Conservation (phyloP, 1,284 basidiomycete genomes). For the Sporisorium sorghi region DNA sequence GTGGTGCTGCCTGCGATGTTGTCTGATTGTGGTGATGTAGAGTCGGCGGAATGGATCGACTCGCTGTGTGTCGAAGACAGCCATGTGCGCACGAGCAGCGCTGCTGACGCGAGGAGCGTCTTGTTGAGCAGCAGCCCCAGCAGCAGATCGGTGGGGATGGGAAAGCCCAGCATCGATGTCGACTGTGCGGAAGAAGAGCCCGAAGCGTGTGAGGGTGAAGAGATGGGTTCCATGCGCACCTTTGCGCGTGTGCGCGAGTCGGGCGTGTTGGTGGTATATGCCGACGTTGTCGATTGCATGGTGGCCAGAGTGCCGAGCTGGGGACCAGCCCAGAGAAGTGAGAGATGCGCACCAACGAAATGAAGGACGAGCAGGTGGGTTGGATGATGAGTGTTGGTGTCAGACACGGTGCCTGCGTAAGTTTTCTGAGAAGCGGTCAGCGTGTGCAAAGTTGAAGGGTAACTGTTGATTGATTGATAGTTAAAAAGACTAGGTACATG, state of each 20-base stretch:
- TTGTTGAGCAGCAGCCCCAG: slow-evolving; percentile 66
- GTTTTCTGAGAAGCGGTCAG: no score
- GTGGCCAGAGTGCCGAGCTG: slow-evolving; percentile 5
- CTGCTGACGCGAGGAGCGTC: slow-evolving; percentile 64
- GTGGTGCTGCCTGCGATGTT: slow-evolving; percentile 21
- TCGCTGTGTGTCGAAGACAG: slow-evolving; percentile 58
- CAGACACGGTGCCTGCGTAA: no score
- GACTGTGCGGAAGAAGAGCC: not conserved
- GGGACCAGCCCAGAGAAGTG: slow-evolving; percentile 8
- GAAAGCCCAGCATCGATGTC: slow-evolving; percentile 37
- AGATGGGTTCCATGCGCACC: slow-evolving; percentile 35
- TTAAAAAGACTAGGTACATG: no score
- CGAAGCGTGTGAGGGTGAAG: slow-evolving; percentile 7
- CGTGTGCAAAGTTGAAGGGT: no score
- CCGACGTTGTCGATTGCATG: slow-evolving; percentile 23
- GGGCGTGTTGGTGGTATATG: slow-evolving; percentile 21
- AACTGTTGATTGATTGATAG: no score
- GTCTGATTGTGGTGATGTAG: not conserved
- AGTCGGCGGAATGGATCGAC: slow-evolving; percentile 25
- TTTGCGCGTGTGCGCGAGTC: slow-evolving; percentile 43
- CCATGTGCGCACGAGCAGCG: slow-evolving; percentile 65
- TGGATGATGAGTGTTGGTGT: slow-evolving; percentile 1
- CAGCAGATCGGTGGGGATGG: slow-evolving; percentile 65
- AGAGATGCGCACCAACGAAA: not conserved
- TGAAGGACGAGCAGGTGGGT: not conserved